Base-by-base conservation (phyloP, 768 basidiomycete genomes). In the Infundibulicybe gibba region DNA sequence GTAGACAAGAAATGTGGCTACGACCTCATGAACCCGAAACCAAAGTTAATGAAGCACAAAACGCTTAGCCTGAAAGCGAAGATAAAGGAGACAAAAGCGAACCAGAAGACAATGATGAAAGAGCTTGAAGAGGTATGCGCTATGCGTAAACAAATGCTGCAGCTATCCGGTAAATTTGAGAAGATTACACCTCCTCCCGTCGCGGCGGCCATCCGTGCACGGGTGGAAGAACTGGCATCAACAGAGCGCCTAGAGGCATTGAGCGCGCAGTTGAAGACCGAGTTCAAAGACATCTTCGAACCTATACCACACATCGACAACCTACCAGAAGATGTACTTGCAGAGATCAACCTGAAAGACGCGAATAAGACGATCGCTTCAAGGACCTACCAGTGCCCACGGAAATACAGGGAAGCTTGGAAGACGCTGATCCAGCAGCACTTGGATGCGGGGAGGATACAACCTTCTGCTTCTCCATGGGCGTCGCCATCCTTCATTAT, bases 351-450 rank as follows among this genome's bases (percentile, higher is more conserved):
- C n/a, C n/a, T n/a, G n/a, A n/a, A n/a, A n/a, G n/a, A n/a, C n/a
- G n/a, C n/a, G n/a, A n/a, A n/a, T n/a, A n/a, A n/a, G n/a, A n/a
- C n/a, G n/a, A n/a, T n/a, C n/a, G n/a, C n/a, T n/a, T n/a, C n/a
- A n/a, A n/a, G n/a, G n/a, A n/a, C n/a, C n/a, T n/a, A n/a, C n/a
- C n/a, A n/a, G n/a, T n/a, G n/a, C n/a, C n/a, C n/a, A n/a, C 0
- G n/a, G 45, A 49, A 0, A 71, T 69, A 30, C n/a, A n/a, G 46
- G 0, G 62, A 67, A 13, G 56, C 58, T 0, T 70, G 65, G 65
- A 45, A 56, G 11, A 55, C 39, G 11, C 47, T 74, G 0, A 51
- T 71, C 3, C 31, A 65, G 9, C 52, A 64, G 32, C 69, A 70
- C 39, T 47, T 70, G 1, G 52, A 39, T 4, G 64, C 64, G 0